Evolutionary conservation across 768 basidiomycete genomes (phyloP).

Genomic region (Russula emetica): DNA sequence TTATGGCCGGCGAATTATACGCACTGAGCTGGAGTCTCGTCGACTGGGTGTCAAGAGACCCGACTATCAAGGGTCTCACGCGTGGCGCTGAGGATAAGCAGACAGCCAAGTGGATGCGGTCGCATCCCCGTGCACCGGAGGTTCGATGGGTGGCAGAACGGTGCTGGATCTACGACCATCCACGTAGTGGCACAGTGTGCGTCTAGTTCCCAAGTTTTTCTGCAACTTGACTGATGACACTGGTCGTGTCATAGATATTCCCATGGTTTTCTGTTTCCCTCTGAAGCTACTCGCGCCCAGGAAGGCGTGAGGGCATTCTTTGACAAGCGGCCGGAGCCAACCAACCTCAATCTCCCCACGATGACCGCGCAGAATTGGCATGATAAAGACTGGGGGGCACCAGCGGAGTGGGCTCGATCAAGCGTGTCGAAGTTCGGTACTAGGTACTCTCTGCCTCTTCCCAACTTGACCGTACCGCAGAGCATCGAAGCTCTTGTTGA

Average conservation of each 20-base stretch:
- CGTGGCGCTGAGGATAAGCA: slow-evolving; percentile 92
- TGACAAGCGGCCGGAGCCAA: slow-evolving; percentile 38
- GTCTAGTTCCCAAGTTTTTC: slow-evolving; percentile 32
- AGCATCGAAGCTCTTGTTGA: slow-evolving; percentile 92
- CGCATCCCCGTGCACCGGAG: slow-evolving; percentile 72
- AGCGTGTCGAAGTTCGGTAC: slow-evolving; percentile 83
- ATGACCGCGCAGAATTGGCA: slow-evolving; percentile 29
- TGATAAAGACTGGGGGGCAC: slow-evolving; percentile 37
- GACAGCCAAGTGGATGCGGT: slow-evolving; percentile 85
- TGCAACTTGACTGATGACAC: neutral
- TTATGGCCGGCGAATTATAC: slow-evolving; percentile 96
- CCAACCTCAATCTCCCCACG: slow-evolving; percentile 7
- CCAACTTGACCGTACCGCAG: slow-evolving; percentile 59
- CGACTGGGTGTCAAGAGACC: slow-evolving; percentile 77
- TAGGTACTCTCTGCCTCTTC: slow-evolving; percentile 65
- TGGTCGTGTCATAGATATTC: slow-evolving; percentile 57
- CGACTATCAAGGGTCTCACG: slow-evolving; percentile 57
- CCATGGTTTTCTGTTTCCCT: slow-evolving; percentile 94
- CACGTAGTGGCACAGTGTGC: slow-evolving; percentile 87
- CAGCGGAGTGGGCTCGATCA: slow-evolving; percentile 69
- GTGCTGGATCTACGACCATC: slow-evolving; percentile 99
- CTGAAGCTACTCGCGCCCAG: slow-evolving; percentile 70
- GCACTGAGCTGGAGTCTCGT: slow-evolving; percentile 86
- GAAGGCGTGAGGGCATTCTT: slow-evolving; percentile 51
- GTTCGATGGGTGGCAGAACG: slow-evolving; percentile 89